Conservation (phyloP, 2,329 filamentous ascomycete genomes). For the Raffaelea deltoideospora region DNA sequence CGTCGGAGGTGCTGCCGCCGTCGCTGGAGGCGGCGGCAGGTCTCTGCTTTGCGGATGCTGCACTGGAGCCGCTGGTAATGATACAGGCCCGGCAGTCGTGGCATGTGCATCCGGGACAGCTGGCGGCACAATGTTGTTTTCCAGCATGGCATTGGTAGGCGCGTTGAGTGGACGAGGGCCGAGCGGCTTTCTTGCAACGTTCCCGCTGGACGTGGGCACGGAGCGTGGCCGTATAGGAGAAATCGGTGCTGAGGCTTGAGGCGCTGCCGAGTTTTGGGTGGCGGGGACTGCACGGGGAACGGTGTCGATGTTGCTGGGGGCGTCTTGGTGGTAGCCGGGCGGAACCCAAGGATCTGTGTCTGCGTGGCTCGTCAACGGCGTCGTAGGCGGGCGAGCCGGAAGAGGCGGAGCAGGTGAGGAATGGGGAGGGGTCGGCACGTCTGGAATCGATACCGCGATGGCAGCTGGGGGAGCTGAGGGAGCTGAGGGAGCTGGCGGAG, state of each 20-base stretch:
- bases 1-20: background rate
- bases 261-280: background rate
- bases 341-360: slow-evolving; percentile 4
- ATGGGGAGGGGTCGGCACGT: background rate
- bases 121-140: too few relatives aligned
- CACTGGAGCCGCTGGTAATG: too few relatives aligned
- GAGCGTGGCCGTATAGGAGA: too few relatives aligned
- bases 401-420: background rate
- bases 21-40: too few relatives aligned
- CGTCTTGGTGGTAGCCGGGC: slow-evolving; percentile 6
- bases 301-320: background rate
- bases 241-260: too few relatives aligned
- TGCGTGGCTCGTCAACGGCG: background rate
- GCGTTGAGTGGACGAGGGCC: slow-evolving; percentile 1
- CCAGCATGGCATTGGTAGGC: too few relatives aligned
- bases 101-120: too few relatives aligned
- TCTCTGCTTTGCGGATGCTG: too few relatives aligned
- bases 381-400: background rate
- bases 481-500: background rate
- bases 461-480: background rate
- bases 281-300: too few relatives aligned
- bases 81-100: too few relatives aligned
- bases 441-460: too few relatives aligned
- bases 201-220: background rate
- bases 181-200: slow-evolving; percentile 4